Base-by-base conservation (phyloP, 2,329 filamentous ascomycete species). In the Cladosporium sp. region DNA sequence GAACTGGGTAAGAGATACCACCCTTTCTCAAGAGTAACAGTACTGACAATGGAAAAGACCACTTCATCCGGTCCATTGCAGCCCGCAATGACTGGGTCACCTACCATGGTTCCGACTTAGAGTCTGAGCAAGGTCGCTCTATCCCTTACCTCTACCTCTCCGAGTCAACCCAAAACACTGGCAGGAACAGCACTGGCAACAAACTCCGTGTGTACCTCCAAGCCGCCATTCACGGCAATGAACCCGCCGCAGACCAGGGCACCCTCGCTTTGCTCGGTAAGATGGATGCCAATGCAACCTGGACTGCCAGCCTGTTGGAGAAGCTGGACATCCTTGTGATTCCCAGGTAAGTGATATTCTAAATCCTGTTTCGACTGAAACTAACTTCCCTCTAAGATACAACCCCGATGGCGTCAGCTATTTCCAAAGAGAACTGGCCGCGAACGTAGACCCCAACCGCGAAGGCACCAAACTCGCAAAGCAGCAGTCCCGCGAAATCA, bases 121-220 rank as follows among this genome's bases (percentile, higher is more conserved):
- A 25, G 20, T 55, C 55, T 8, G 55, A 56, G 47, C 52, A 56
- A 43, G 54, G 54, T 16, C 55, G 55, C 6, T 16, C 51, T 3
- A 54, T 57, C 18, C 51, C 52, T 8, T 57, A 55, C 25, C 32
- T 55, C 16, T 50, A 48, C 43, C 27, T 55, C 6, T 48, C 40
- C 46, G 51, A 39, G 35, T 43, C 22, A 9, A 40, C 45, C 8
- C 27, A 48, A 25, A 51, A 55, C 11, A 43, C 49, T 15, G 20
- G 22, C 2, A n/a, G 13, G 4, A 48, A 48, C 29, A 40, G 12
- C 7, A 47, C 48, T 1, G 25, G 33, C 27, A 36, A 39, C 25
- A 69, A 69, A 43, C 38, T 69, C 7, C 57, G 61, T 19, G 61
- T 70, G 8, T 70, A 66, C 62, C 59, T 70, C 4, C 67, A 70